Evolutionary conservation across 495 filamentous ascomycete genomes (phyloP), one percentile per base, ranked within the genome.

Genomic region (Neohortaea acidophila): DNA sequence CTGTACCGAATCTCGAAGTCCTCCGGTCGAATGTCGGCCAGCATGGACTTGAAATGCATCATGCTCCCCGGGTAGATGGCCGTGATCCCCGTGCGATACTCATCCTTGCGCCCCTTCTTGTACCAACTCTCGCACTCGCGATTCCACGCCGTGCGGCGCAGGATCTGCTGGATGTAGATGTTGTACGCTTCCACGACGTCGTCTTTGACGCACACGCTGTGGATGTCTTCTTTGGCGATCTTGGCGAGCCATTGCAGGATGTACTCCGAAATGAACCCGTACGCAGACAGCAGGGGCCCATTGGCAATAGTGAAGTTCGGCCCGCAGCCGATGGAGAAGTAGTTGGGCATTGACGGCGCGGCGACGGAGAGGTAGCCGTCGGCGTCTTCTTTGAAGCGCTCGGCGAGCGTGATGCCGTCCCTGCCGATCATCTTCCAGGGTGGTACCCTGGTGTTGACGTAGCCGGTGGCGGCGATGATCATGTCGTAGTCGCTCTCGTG

Each of bases 261-360:
- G 41, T 73, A 73, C 33, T 72, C 68, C 4, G 64, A 55, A 15
- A 58, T 53, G 17, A 51, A 60, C 41, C 72, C 71, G 5, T 67
- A 54, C 20, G 64, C 36, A n/a, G 63, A 43, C n/a, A 65, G 50
- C 14, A 60, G 42, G 8, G 27, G 30, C 31, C 58, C 58, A 9
- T 51, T 40, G 15, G 54, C 51, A 32, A 55, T 55, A 28, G 54
- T 50, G 9, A 36, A 45, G 29, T 56, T 54, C 12, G 55, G 55
- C 5, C 57, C 57, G n/a, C n/a, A n/a, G 13, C 57, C 41, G 44
- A 57, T 53, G 17, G 43, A 45, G 45, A 58, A 60, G 31, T 51
- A 29, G 27, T 58, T 60, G 5, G 55, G 55, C 40, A 58, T 55
- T 12, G 25, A 10, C 33, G 53, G 36, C 0, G 50, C 49, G 10